Evolutionary conservation across 2,329 filamentous ascomycete genomes (phyloP).

Genomic region (Sarocladium strictum): DNA sequence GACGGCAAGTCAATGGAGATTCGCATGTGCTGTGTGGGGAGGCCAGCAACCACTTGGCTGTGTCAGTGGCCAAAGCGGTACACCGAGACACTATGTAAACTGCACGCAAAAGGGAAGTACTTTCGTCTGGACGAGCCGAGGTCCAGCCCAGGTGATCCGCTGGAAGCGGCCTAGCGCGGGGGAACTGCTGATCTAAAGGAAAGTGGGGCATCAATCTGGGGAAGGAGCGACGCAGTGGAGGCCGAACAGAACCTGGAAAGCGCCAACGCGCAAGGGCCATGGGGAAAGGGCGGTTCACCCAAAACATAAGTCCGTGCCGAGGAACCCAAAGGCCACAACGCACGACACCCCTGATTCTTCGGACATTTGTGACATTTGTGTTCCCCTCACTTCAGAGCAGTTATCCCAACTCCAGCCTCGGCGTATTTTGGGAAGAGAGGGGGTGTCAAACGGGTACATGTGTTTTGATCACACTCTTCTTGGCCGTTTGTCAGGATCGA

Average conservation of each 20-base stretch:
- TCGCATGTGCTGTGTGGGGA: slow-evolving; percentile 1
- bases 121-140: neutral
- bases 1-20: neutral
- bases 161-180: neutral
- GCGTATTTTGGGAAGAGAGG: too few species aligned
- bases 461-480: too few species aligned
- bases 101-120: neutral
- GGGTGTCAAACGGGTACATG: too few species aligned
- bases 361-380: neutral
- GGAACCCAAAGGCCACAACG: too few species aligned
- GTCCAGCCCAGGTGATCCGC: neutral
- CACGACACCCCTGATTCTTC: too few species aligned
- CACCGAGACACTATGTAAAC: neutral
- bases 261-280: neutral
- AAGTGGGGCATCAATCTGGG: slow-evolving; percentile 6
- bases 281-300: too few species aligned
- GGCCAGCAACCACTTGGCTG: neutral
- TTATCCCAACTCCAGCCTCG: too few species aligned
- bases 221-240: slow-evolving; percentile 3
- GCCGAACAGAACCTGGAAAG: neutral
- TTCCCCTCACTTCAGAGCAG: too few species aligned
- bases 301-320: neutral
- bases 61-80: neutral
- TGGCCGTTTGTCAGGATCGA: too few species aligned
- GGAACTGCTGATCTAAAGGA: neutral